Evolutionary conservation across 2,329 filamentous ascomycete species (phyloP).

Genomic region (Neocatenulostroma microsporum): DNA sequence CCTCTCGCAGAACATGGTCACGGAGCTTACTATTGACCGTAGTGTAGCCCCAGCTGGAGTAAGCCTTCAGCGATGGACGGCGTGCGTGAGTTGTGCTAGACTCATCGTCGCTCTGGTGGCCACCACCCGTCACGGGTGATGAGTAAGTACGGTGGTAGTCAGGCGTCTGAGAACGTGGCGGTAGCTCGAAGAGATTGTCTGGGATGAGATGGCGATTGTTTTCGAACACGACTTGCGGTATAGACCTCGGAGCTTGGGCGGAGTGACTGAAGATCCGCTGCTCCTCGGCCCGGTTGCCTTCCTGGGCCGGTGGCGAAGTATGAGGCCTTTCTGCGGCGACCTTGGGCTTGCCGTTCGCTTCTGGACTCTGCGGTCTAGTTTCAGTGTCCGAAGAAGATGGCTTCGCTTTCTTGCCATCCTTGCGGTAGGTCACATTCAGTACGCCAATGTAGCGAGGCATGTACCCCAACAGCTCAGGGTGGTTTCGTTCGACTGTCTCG

Average conservation of each 20-base stretch:
- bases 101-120: constrained; percentile 15
- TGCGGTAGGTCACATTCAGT: constrained; percentile 90
- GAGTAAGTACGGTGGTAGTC: constrained; percentile 23
- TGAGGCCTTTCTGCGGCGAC: too few species aligned
- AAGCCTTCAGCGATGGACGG: constrained; percentile 41
- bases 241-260: constrained; percentile 62
- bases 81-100: constrained; percentile 6
- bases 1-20: constrained; percentile 87
- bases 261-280: constrained; percentile 64
- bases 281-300: too few species aligned
- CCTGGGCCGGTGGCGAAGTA: too few species aligned
- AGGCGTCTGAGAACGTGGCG: constrained; percentile 35
- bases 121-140: constrained; percentile 16
- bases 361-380: constrained; percentile 12
- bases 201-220: constrained; percentile 93
- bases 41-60: constrained; percentile 74
- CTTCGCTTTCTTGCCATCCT: constrained; percentile 53
- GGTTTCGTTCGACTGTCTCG: constrained; percentile 84
- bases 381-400: constrained; percentile 28
- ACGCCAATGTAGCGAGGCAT: constrained; percentile 96
- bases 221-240: constrained; percentile 86
- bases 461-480: constrained; percentile 83
- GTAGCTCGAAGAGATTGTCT: constrained; percentile 62
- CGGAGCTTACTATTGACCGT: constrained; percentile 81
- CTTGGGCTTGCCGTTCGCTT: too few species aligned